A percentile compares a stretch with the other conserved stretches of the same genome.
Conservation (phyloP, 768 basidiomycete genomes). For the Boletellus ananiceps region DNA sequence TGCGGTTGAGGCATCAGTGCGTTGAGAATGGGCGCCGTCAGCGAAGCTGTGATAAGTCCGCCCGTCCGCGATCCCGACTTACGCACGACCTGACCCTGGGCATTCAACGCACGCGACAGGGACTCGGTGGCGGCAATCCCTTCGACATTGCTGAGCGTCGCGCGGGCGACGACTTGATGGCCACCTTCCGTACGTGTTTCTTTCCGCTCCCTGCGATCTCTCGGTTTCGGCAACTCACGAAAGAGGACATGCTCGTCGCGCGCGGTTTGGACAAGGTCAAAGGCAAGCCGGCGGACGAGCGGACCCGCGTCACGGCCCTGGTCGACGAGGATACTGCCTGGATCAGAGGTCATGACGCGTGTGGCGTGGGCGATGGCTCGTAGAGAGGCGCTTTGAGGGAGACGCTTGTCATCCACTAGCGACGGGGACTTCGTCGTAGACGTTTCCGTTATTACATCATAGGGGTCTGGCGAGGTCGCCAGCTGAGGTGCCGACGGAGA, state of each 20-base stretch:
- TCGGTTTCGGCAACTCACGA: slow-evolving; percentile 35
- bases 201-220: slow-evolving; percentile 42
- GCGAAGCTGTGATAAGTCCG: slow-evolving; percentile 36
- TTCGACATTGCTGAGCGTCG: slow-evolving; percentile 39
- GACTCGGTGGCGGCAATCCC: slow-evolving; percentile 43
- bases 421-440: slow-evolving; percentile 27
- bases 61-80: slow-evolving; percentile 35
- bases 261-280: slow-evolving; percentile 63
- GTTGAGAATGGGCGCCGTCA: slow-evolving; percentile 58
- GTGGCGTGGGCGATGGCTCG: slow-evolving; percentile 79
- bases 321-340: slow-evolving; percentile 69
- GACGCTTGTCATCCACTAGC: slow-evolving; percentile 26
- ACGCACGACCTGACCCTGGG: slow-evolving; percentile 29
- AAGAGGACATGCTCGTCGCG: slow-evolving; percentile 57
- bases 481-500: slow-evolving; percentile 27
- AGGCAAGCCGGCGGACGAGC: slow-evolving; percentile 59
- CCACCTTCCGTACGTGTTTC: slow-evolving; percentile 25
- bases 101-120: slow-evolving; percentile 44
- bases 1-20: slow-evolving; percentile 52
- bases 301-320: slow-evolving; percentile 59
- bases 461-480: slow-evolving; percentile 18
- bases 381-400: slow-evolving; percentile 59
- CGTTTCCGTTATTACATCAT: slow-evolving; percentile 24
- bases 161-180: slow-evolving; percentile 35
- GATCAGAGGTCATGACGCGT: slow-evolving; percentile 80